These are phyloP conservation scores for Phytophthora sansomeana DNA, from an alignment of 352 stramenopile species.

Conservation along the genomic window DNA sequence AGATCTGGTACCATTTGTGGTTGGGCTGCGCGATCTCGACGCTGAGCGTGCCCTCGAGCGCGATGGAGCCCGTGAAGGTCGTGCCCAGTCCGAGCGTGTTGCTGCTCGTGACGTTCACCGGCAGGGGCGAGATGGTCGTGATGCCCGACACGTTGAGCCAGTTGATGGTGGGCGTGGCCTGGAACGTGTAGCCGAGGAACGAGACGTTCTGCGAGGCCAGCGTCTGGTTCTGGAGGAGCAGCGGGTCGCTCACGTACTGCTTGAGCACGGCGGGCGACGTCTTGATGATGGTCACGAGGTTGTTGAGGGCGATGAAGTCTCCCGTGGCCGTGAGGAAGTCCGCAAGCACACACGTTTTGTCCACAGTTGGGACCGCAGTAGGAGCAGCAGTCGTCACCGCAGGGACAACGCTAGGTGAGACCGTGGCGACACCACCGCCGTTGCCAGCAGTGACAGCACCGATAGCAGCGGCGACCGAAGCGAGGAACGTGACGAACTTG, in stretches of 20 bases:
- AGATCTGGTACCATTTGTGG: slow-evolving; percentile 72
- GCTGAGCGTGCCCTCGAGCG: slow-evolving; percentile 44
- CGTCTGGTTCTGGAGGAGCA: slow-evolving; percentile 47
- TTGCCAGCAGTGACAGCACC: slow-evolving; percentile 24
- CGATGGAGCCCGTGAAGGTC: slow-evolving; percentile 50
- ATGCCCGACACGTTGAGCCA: slow-evolving; percentile 56
- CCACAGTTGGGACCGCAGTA: slow-evolving; percentile 4
- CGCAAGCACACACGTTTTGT: slow-evolving; percentile 45
- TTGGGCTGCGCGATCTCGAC: slow-evolving; percentile 63
- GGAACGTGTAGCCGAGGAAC: slow-evolving; percentile 58
- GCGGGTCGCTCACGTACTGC: slow-evolving; percentile 47
- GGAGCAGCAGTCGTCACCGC: too few species aligned
- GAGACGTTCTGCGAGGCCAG: slow-evolving; percentile 53
- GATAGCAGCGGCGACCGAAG: slow-evolving; percentile 21
- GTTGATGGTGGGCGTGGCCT: slow-evolving; percentile 56
- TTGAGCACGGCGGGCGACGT: slow-evolving; percentile 40
- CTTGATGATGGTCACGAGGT: slow-evolving; percentile 52
- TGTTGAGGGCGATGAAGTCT: slow-evolving; percentile 61
- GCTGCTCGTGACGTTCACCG: slow-evolving; percentile 55
- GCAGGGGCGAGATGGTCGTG: slow-evolving; percentile 48
- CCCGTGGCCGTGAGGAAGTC: slow-evolving; percentile 53
- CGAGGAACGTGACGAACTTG: slow-evolving; percentile 35
- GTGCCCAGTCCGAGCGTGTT: slow-evolving; percentile 51
- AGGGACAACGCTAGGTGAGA: too few species aligned
- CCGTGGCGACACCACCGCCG: slow-evolving; percentile 8